Percentiles rank a stretch among this genome's conserved stretches.
These are phyloP conservation scores for Podaxis sp. DNA, from an alignment of 768 basidiomycete species.

Conservation along the genomic window DNA sequence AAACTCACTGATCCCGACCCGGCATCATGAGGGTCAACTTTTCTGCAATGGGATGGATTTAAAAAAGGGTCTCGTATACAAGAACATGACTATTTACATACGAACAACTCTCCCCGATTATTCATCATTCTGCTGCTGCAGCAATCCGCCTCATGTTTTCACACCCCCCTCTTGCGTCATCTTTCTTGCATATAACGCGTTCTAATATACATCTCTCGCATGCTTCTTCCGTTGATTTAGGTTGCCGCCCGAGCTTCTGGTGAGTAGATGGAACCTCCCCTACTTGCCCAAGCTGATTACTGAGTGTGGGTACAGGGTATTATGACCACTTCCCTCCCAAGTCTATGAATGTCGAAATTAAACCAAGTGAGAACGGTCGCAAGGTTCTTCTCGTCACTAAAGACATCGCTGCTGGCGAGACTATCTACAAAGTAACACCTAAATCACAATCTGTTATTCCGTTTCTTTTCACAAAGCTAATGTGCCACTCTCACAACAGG, in stretches of 20 bases:
- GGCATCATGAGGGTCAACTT: constrained; percentile 17
- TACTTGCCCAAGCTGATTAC: constrained; percentile 11
- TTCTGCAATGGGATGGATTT: constrained; percentile 8
- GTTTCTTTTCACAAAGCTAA: constrained; percentile 2
- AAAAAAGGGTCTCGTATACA: constrained; percentile 24
- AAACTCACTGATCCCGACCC: constrained; percentile 73
- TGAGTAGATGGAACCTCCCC: constrained; percentile 38
- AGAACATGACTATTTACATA: constrained; percentile 7
- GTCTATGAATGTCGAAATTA: constrained; percentile 62
- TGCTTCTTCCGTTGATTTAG: constrained; percentile 31
- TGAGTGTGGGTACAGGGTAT: constrained; percentile 49
- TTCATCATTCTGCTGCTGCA: neutral
- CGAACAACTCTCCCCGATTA: neutral
- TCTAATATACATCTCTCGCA: constrained; percentile 22
- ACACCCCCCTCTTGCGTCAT: constrained; percentile 24
- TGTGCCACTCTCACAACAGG: constrained; percentile 37
- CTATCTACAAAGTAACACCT: constrained; percentile 64
- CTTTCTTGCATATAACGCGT: constrained; percentile 61
- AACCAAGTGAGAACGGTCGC: constrained; percentile 35
- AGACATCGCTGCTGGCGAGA: constrained; percentile 66
- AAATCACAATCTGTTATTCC: neutral
- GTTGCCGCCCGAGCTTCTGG: constrained; percentile 69
- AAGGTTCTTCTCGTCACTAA: constrained; percentile 60
- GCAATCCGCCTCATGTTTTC: constrained; percentile 19
- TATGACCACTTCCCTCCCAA: constrained; percentile 75